phyloP scores from a whole-genome alignment of 768 basidiomycete genomes.

The Mycena venus region DNA sequence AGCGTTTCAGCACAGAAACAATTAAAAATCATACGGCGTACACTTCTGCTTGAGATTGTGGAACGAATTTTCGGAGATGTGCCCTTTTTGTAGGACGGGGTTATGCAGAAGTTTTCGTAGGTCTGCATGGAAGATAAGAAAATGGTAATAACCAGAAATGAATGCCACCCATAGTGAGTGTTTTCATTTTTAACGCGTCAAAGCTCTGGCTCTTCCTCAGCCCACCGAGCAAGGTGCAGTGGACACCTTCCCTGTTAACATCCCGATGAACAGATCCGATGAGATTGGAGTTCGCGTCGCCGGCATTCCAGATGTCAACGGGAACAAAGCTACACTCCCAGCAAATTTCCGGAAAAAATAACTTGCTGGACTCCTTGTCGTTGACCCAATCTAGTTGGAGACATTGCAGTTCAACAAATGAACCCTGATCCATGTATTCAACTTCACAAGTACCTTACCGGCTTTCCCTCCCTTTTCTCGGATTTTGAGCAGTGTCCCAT shows the following conservation, averaged over 20 bases:
- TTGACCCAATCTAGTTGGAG: slow-evolving; percentile 47
- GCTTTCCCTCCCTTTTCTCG: neutral
- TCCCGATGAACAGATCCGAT: slow-evolving; percentile 42
- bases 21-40: too few species aligned
- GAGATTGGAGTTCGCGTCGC: slow-evolving; percentile 39
- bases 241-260: slow-evolving; percentile 43
- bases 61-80: neutral
- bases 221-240: neutral
- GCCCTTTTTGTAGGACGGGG: neutral
- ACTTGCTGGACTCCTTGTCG: too few species aligned
- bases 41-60: too few species aligned
- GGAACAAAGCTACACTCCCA: slow-evolving; percentile 46
- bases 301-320: slow-evolving; percentile 39
- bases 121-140: neutral
- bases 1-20: too few species aligned
- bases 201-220: neutral
- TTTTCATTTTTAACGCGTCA: neutral
- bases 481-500: neutral
- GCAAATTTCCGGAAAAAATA: slow-evolving; percentile 44
- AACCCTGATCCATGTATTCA: neutral
- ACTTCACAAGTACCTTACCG: neutral
- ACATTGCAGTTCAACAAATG: neutral
- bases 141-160: neutral
- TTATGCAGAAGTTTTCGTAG: neutral
- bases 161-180: neutral